phyloP scores from a whole-genome alignment of 1,284 basidiomycete genomes.

The Cutaneotrichosporon cutaneum region DNA sequence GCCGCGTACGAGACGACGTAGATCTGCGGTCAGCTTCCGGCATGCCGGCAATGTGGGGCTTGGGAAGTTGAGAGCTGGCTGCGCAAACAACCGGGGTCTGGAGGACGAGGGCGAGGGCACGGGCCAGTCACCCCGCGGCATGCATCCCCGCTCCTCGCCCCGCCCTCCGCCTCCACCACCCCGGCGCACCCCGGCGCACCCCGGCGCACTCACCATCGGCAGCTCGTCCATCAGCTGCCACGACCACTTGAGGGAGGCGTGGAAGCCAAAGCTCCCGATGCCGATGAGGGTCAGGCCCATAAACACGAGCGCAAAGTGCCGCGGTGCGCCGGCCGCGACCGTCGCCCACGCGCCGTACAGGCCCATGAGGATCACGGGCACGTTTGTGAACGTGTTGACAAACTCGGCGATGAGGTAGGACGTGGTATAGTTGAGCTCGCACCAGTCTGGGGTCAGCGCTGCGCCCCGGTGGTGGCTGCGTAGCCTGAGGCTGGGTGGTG shows the following conservation, averaged over 20 bases:
- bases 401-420: constrained; percentile 53
- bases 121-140: background rate
- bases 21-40: constrained; percentile 32
- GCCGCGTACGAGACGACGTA: constrained; percentile 47
- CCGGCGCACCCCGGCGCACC: background rate
- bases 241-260: constrained; percentile 49
- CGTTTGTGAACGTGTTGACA: constrained; percentile 54
- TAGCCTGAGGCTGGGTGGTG: too few species aligned
- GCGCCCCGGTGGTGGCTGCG: background rate
- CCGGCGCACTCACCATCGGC: constrained; percentile 48
- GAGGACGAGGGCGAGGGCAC: background rate
- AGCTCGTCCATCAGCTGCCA: constrained; percentile 55
- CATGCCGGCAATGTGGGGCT: background rate
- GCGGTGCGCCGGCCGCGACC: constrained; percentile 31
- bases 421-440: constrained; percentile 51
- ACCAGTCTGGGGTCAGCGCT: constrained; percentile 30
- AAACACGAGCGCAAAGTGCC: constrained; percentile 40
- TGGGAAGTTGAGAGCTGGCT: background rate
- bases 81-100: background rate
- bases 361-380: constrained; percentile 53
- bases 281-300: constrained; percentile 49
- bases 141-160: background rate
- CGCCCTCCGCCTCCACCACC: background rate
- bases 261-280: constrained; percentile 51
- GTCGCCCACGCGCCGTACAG: constrained; percentile 47